Evolutionary conservation across 129 eudicot genomes (phyloP).

Genomic region (Lactuca saligna): DNA sequence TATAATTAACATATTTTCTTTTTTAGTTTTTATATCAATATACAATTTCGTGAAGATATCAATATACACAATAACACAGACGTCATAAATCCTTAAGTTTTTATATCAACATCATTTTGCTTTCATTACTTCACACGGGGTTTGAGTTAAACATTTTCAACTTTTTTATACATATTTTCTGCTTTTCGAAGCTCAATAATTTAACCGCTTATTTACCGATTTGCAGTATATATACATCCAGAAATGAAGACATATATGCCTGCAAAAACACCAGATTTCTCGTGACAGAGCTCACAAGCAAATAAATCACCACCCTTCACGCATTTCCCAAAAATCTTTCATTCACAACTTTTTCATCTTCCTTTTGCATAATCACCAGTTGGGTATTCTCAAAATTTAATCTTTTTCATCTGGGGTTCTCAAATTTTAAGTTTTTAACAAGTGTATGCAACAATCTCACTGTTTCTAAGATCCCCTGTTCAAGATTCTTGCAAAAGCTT

Average conservation of each 20-base stretch:
- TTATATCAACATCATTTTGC: not conserved
- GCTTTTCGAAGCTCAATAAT: not conserved
- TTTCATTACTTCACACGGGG: not conserved
- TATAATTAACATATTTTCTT: too few species aligned
- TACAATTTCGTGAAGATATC: too few species aligned
- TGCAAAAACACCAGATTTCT: slow-evolving; percentile 48
- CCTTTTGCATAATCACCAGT: slow-evolving; percentile 24
- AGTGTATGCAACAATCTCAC: slow-evolving; percentile 10
- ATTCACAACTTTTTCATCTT: not conserved
- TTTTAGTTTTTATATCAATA: too few species aligned
- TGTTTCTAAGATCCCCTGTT: slow-evolving; percentile 30
- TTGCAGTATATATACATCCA: slow-evolving; percentile 4
- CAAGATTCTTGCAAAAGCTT: slow-evolving; percentile 25
- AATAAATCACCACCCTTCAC: slow-evolving; percentile 56
- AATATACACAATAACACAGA: too few species aligned
- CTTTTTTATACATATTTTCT: too few species aligned
- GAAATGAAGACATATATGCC: slow-evolving; percentile 24
- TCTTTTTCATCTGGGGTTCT: slow-evolving; percentile 22
- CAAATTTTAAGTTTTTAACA: slow-evolving; percentile 7
- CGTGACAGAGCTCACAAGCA: slow-evolving; percentile 77
- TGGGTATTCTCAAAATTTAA: slow-evolving; percentile 14
- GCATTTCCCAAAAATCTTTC: slow-evolving; percentile 30
- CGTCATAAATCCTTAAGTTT: too few species aligned
- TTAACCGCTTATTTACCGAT: slow-evolving; percentile 14
- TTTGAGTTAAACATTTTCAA: not conserved